A percentile compares a stretch with the other conserved stretches of the same genome.
Evolutionary conservation across 139 green algal genomes (phyloP).

Genomic region (Diplosphaera chodatii): DNA sequence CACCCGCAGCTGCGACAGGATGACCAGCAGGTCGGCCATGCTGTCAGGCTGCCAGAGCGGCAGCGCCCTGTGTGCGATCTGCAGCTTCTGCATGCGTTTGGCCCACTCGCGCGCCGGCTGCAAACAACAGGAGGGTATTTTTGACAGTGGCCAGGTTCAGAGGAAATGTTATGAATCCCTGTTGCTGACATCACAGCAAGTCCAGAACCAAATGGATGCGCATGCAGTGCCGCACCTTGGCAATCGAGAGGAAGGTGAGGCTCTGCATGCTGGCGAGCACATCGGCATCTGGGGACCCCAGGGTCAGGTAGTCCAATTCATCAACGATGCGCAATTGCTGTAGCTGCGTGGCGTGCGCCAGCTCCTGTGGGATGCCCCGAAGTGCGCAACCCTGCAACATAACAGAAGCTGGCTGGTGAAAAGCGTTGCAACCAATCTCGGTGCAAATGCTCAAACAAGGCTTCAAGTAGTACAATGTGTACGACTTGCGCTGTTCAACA

Average conservation of each 20-base stretch:
- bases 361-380: neutral
- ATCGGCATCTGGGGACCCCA: neutral
- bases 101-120: neutral
- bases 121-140: no score
- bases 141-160: no score
- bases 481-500: no score
- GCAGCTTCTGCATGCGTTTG: no score
- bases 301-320: neutral
- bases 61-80: neutral
- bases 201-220: no score
- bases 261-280: neutral
- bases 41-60: neutral
- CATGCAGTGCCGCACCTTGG: neutral
- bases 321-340: neutral
- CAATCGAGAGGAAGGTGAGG: neutral
- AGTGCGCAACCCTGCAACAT: neutral
- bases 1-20: neutral
- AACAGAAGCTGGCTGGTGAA: no score
- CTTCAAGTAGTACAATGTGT: no score
- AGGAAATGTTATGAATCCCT: no score
- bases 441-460: no score
- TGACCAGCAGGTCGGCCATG: neutral
- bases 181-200: no score
- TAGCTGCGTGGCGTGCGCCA: neutral
- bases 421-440: no score